Percentiles rank a stretch among this genome's conserved stretches.
phyloP scores from a whole-genome alignment of 1,284 basidiomycete species.

The Somion occarium region DNA sequence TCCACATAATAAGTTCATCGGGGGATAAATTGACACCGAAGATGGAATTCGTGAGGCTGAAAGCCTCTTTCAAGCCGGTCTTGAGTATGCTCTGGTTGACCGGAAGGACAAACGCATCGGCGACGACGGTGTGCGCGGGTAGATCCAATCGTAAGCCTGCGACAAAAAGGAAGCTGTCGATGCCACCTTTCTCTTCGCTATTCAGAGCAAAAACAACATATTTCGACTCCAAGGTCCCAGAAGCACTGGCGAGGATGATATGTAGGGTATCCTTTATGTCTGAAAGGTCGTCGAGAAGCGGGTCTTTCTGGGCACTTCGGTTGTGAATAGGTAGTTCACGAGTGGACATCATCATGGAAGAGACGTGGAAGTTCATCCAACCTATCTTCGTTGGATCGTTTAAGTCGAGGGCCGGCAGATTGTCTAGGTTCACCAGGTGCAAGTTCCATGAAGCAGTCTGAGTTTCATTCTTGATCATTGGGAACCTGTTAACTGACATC shows the following conservation, averaged over 20 bases:
- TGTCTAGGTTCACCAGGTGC: conserved; percentile 35
- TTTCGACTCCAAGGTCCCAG: conserved; percentile 15
- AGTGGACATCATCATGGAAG: conserved; percentile 25
- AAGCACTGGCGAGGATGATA: conserved; percentile 23
- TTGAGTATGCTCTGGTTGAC: conserved; percentile 19
- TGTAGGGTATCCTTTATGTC: conserved; percentile 31
- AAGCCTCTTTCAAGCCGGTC: conserved; percentile 8
- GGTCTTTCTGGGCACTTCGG: conserved; percentile 14
- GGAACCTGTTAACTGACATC: not conserved
- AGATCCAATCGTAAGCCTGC: conserved; percentile 40
- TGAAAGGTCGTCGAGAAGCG: conserved; percentile 19
- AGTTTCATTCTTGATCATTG: conserved; percentile 1
- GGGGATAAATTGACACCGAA: conserved; percentile 9
- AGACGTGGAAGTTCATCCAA: conserved; percentile 30
- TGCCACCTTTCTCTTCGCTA: conserved; percentile 18
- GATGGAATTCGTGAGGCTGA: not conserved
- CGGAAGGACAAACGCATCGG: conserved; percentile 40
- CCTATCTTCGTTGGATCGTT: conserved; percentile 8
- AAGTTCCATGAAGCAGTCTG: conserved; percentile 32
- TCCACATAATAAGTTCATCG: conserved; percentile 39
- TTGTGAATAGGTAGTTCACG: conserved; percentile 19
- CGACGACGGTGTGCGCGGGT: conserved; percentile 39
- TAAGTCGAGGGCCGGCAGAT: conserved; percentile 29
- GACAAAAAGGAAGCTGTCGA: conserved; percentile 36
- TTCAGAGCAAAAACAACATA: conserved; percentile 27